Base-by-base conservation (phyloP, 129 eudicot species). In the Helichrysum umbraculigerum region DNA sequence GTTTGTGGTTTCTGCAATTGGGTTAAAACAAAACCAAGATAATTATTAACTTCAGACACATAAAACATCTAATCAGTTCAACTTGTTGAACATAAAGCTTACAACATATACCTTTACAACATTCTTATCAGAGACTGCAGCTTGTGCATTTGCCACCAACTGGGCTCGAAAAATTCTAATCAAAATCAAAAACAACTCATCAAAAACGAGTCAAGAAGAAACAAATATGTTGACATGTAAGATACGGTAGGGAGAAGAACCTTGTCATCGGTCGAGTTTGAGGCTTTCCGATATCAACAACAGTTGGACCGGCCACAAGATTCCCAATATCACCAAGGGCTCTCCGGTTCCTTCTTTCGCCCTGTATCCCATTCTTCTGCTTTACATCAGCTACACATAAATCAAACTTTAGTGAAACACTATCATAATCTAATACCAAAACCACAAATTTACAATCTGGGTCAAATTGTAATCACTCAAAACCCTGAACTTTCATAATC, bases 1-100 rank as follows among this genome's bases (percentile, higher is more conserved):
- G 71, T 76, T 42, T 66, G 66, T 61, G 89, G 82, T 72, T 86
- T 88, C 91, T 86, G 88, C 80, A 86, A 77, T 25, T 71, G 21
- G 8, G 52, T 59, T 15, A 17, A 44, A 68, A 29, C 21, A 54
- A 59, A 41, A 76, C 44, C 21, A 19, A 21, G 17, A 59, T 25
- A 4, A n/a, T 3, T 8, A 29, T 11, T 8, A 25, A 25, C 66
- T 61, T 28, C 19, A 28, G 20, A 69, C 28, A 22, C 51, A 35
- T 57, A 39, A 10, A 77, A 51, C 25, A n/a, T 4, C 28, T 33
- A 33, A 20, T 22, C n/a, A 28, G 2, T 81, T 78, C 30, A 21
- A 9, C 44, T 28, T 29, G n/a, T 21, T 39, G 30, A 34, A 39
- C 17, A 65, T 28, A 29, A 50, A 72, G 32, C 52, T 72, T 74